Evolutionary conservation across 768 basidiomycete species (phyloP).

Genomic region (Psilocybe cyanescens): DNA sequence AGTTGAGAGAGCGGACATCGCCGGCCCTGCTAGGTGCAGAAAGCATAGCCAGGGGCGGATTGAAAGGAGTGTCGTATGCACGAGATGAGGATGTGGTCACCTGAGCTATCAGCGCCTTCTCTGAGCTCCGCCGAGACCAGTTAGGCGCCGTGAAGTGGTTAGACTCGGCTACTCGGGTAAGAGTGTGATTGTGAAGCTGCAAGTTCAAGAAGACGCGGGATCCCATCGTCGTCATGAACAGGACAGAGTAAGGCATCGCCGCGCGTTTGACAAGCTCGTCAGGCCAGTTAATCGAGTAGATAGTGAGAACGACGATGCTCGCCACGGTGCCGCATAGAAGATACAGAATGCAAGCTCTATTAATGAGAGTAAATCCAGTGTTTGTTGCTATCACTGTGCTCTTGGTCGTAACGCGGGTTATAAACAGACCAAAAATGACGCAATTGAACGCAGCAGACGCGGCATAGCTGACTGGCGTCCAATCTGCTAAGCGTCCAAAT

Average conservation of each 20-base stretch:
- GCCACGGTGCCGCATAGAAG: slow-evolving; percentile 28
- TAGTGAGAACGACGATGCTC: slow-evolving; percentile 29
- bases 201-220: slow-evolving; percentile 36
- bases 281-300: slow-evolving; percentile 28
- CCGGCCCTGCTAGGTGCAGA: not conserved
- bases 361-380: slow-evolving; percentile 29
- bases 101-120: slow-evolving; percentile 7
- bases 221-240: slow-evolving; percentile 35
- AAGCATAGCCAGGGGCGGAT: not conserved
- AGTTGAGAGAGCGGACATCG: slow-evolving; percentile 7
- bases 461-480: slow-evolving; percentile 37
- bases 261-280: slow-evolving; percentile 32
- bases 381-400: slow-evolving; percentile 21
- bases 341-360: slow-evolving; percentile 32
- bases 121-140: slow-evolving; percentile 16
- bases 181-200: slow-evolving; percentile 22
- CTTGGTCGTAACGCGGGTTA: slow-evolving; percentile 25
- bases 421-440: slow-evolving; percentile 27
- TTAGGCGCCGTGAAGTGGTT: slow-evolving; percentile 22
- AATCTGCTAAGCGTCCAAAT: slow-evolving; percentile 31
- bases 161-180: slow-evolving; percentile 22
- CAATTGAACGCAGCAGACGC: slow-evolving; percentile 34
- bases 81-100: not conserved
- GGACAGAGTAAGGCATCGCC: slow-evolving; percentile 29
- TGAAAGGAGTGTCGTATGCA: slow-evolving; percentile 9